These are phyloP conservation scores for Sporothrix inflata DNA, from an alignment of 2,329 filamentous ascomycete species.

Conservation along the genomic window DNA sequence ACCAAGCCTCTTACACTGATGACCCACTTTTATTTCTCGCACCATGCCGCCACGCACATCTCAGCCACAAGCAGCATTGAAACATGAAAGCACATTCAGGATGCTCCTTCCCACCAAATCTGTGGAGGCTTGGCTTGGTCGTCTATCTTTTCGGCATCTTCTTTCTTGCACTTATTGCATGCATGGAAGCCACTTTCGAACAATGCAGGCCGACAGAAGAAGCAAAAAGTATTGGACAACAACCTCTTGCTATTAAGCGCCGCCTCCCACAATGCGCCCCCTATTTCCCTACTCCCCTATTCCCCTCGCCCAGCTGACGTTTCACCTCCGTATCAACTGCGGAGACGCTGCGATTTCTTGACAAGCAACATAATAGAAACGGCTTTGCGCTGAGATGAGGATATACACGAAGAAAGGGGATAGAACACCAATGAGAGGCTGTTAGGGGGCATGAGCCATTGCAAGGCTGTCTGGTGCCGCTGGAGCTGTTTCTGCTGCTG, in stretches of 20 bases:
- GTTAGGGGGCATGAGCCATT: too few relatives aligned
- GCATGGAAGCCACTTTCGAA: background rate
- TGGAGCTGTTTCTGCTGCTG: background rate
- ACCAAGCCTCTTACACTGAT: background rate
- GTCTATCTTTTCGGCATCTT: background rate
- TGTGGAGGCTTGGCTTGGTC: background rate
- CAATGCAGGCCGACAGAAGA: background rate
- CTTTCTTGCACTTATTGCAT: background rate
- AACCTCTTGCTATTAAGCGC: constrained; percentile 1
- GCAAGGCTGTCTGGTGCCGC: constrained; percentile 5
- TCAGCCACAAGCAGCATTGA: constrained; percentile 5
- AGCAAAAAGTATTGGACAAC: constrained; percentile 1
- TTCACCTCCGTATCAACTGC: constrained; percentile 29
- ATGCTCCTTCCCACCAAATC: background rate
- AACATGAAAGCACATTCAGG: background rate
- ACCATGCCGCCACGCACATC: background rate
- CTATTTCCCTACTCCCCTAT: background rate
- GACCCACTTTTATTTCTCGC: background rate
- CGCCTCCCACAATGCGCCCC: background rate
- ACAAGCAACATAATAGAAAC: background rate
- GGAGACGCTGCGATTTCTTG: constrained; percentile 1
- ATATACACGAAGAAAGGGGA: background rate
- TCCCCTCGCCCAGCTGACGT: background rate
- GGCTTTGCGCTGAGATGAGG: background rate
- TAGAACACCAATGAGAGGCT: background rate